Evolutionary conservation across 257 asterid species (phyloP).

Genomic region (Anisodus acutangulus): DNA sequence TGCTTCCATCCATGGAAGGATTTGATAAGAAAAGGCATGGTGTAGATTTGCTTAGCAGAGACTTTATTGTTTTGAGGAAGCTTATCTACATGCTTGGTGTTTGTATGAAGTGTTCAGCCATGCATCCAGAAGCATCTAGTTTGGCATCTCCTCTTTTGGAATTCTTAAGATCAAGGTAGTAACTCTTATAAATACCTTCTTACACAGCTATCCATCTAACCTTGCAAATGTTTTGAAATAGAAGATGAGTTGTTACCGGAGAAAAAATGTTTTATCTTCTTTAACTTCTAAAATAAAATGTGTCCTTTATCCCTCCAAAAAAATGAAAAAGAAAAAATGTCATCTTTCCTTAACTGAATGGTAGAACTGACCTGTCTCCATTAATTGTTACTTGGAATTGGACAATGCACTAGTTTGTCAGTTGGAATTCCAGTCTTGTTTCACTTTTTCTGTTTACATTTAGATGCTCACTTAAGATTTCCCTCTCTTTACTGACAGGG

Average conservation of each 20-base stretch:
- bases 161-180: slow-evolving; percentile 81
- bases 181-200: slow-evolving; percentile 24
- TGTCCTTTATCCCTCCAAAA: neutral
- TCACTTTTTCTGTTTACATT: neutral
- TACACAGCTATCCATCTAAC: neutral
- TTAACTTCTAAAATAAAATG: neutral
- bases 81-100: slow-evolving; percentile 90
- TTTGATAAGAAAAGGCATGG: slow-evolving; percentile 94
- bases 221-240: neutral
- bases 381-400: slow-evolving; percentile 25
- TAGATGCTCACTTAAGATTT: slow-evolving; percentile 21
- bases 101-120: slow-evolving; percentile 85
- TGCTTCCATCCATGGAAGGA: slow-evolving; percentile 95
- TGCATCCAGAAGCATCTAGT: slow-evolving; percentile 97
- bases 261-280: neutral
- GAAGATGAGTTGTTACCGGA: neutral
- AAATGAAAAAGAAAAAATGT: neutral
- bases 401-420: slow-evolving; percentile 8
- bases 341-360: neutral
- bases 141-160: slow-evolving; percentile 88
- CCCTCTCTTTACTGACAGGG: slow-evolving; percentile 53
- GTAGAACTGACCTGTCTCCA: slow-evolving; percentile 27
- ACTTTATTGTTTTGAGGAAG: slow-evolving; percentile 85
- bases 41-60: slow-evolving; percentile 83
- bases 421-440: neutral